Percentiles rank a stretch among this genome's conserved stretches.
phyloP scores from a whole-genome alignment of 441 rosid genomes.

The Euphorbia celastroides region DNA sequence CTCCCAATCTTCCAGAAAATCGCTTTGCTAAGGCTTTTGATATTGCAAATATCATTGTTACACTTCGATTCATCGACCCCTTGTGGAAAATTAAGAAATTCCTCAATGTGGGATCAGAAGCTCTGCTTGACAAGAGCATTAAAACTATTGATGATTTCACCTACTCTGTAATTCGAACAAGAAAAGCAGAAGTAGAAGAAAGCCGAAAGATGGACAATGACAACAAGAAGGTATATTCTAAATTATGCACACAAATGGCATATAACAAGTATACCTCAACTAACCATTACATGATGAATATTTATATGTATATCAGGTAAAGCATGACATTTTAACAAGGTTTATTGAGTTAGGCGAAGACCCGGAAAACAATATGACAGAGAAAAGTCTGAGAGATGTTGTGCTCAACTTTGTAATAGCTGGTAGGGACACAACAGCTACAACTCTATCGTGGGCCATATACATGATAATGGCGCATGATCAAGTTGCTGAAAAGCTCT shows the following conservation, averaged over 20 bases:
- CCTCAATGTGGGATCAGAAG: constrained; percentile 77
- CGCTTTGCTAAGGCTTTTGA: constrained; percentile 82
- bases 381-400: constrained; percentile 82
- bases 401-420: constrained; percentile 91
- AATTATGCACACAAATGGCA: neutral
- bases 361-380: constrained; percentile 57
- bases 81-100: constrained; percentile 74
- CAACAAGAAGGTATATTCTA: constrained; percentile 51
- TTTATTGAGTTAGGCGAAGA: constrained; percentile 74
- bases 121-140: constrained; percentile 75
- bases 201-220: constrained; percentile 25
- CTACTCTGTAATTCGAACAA: constrained; percentile 67
- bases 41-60: constrained; percentile 71
- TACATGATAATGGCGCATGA: constrained; percentile 66
- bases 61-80: constrained; percentile 87
- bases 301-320: constrained; percentile 35
- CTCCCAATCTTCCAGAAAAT: constrained; percentile 66
- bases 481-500: constrained; percentile 62
- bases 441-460: constrained; percentile 90
- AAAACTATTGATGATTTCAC: constrained; percentile 79
- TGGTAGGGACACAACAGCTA: constrained; percentile 92
- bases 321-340: constrained; percentile 77
- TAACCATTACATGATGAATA: constrained; percentile 1
- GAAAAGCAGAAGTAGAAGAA: constrained; percentile 65
- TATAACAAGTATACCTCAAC: neutral